These are phyloP conservation scores for Phytophthora megakarya DNA, from an alignment of 352 stramenopile species.

Conservation along the genomic window DNA sequence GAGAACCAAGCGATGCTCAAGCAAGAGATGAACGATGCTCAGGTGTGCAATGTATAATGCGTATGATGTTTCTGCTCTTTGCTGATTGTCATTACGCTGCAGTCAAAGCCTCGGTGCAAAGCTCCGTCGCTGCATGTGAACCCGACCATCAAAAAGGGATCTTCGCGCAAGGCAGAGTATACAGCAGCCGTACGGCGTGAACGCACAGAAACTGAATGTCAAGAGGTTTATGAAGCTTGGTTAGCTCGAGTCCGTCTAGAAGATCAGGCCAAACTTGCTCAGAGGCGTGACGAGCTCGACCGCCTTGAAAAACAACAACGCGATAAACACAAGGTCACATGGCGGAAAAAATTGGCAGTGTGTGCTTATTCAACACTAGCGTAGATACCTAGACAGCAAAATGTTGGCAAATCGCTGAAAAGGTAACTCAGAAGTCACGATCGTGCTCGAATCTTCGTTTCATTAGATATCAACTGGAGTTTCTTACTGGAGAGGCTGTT, in stretches of 20 bases:
- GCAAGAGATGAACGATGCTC: not conserved
- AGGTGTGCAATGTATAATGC: not conserved
- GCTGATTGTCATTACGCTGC: not conserved
- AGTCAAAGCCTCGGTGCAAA: conserved; percentile 33
- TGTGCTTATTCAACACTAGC: conserved; percentile 66
- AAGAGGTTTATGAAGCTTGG: conserved; percentile 47
- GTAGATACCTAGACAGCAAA: not conserved
- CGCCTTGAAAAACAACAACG: conserved; percentile 35
- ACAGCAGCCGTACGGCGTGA: conserved; percentile 3
- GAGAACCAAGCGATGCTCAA: conserved; percentile 24
- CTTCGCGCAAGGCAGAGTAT: conserved; percentile 19
- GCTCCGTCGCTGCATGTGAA: conserved; percentile 63
- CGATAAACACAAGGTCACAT: conserved; percentile 48
- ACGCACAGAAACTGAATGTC: conserved; percentile 8
- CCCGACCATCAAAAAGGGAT: conserved; percentile 34
- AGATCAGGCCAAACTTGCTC: conserved; percentile 46
- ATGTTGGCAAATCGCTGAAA: not conserved
- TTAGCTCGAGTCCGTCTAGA: conserved; percentile 52
- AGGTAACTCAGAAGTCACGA: too few relatives aligned
- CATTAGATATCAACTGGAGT: too few relatives aligned
- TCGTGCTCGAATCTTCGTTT: too few relatives aligned
- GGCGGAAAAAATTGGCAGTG: conserved; percentile 71
- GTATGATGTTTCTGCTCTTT: not conserved
- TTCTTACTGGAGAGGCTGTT: not conserved
- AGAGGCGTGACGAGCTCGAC: conserved; percentile 31